These are phyloP conservation scores for Phyllosticta citriasiana DNA, from an alignment of 2,329 filamentous ascomycete genomes.

Conservation along the genomic window DNA sequence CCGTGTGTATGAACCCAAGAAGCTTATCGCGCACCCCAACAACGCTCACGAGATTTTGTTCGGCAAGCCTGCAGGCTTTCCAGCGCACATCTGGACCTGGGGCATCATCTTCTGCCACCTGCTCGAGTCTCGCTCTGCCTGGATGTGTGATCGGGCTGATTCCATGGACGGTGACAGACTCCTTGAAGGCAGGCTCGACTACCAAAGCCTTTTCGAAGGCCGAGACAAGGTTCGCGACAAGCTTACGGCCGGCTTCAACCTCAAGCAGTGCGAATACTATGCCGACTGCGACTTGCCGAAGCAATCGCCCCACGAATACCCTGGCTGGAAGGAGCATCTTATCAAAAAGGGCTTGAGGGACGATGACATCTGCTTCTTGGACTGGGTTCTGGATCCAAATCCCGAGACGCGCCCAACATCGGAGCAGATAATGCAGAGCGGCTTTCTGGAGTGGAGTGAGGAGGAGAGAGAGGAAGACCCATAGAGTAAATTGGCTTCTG, in stretches of 20 bases:
- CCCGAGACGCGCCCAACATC: background rate
- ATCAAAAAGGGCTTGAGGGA: background rate
- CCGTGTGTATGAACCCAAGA: no score
- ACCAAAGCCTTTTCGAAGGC: no score
- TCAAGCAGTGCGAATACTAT: background rate
- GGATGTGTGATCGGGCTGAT: background rate
- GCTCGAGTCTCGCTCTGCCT: background rate
- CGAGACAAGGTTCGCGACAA: background rate
- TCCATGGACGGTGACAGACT: no score
- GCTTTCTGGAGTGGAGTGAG: background rate
- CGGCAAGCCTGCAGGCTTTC: background rate
- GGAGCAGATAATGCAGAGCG: background rate
- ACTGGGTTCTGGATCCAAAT: background rate
- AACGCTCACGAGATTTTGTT: background rate
- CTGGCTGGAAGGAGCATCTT: background rate
- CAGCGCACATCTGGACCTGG: background rate
- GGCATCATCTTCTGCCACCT: background rate
- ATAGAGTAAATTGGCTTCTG: no score
- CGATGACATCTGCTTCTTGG: background rate
- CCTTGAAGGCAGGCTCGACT: background rate
- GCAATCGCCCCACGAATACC: background rate
- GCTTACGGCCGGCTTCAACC: background rate
- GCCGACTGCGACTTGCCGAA: background rate
- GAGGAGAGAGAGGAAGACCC: background rate
- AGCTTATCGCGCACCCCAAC: no score